Evolutionary conservation across 495 filamentous ascomycete genomes (phyloP), one percentile per base, ranked within the genome.

Genomic region (Aspergillus conjunctus): DNA sequence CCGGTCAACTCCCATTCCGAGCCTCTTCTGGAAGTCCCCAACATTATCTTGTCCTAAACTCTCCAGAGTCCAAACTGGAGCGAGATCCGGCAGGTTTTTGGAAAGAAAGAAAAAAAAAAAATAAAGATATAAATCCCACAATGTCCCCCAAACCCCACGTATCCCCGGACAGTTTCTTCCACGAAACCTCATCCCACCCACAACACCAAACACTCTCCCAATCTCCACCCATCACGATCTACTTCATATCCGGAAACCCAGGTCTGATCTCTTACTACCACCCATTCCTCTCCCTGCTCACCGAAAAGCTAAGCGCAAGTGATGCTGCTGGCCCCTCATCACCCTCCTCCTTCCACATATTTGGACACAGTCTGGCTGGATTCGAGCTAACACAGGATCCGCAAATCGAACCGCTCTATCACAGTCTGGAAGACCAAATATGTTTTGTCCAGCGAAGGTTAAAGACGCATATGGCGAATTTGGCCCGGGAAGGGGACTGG

Each of bases 201-300:
- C 26, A 26, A 26, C 5, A 41, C 5, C 37, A 11, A 41, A 37
- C 34, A 37, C 14, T 37, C 34, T 37, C 34, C 34, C 34, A 37
- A 37, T 67, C 43, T 52, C 45, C 3, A 33, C 17, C 41, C 22
- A 33, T 10, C 8, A 48, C 44, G 7, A 48, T 88, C 41, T 87
- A 82, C 76, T 91, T 95, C 71, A 85, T 97, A 43, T 80, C 91
- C 30, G 93, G 93, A 15, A 97, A 97, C 61, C 93, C 93, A 10
- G 93, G 93, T 0, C 75, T 96, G 34, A 86, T 96, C 48, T 76
- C 74, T 32, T 97, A 92, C 78, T 98, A 97, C 73, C 70, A 79
- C 37, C 78, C 82, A 1, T 97, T 95, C 72, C 78, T 91, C 21
- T 85, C 73, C 48, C 72, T 77, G 22, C 73, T 88, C 5, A 70